These are phyloP conservation scores for Sphagnum fallax DNA, from an alignment of 228 moss, liverwort and hornwort species.

Conservation along the genomic window DNA sequence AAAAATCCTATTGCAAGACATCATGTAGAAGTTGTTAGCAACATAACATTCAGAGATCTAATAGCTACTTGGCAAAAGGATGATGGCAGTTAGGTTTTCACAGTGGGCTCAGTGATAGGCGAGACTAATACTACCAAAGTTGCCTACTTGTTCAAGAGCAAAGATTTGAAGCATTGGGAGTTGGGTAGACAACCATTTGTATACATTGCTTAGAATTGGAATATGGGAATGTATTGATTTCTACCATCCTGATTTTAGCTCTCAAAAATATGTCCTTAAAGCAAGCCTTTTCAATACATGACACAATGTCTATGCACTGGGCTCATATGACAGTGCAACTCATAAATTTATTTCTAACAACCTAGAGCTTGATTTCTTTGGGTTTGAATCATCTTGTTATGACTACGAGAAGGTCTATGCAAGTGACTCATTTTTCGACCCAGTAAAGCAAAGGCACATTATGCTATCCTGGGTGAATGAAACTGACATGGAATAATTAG, in stretches of 20 bases:
- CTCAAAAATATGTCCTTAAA: constrained; percentile 57
- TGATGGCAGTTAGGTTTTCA: constrained; percentile 20
- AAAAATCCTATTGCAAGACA: constrained; percentile 55
- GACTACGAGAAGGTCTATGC: constrained; percentile 68
- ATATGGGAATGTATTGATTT: constrained; percentile 98
- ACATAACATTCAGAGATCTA: constrained; percentile 25
- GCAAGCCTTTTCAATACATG: constrained; percentile 48
- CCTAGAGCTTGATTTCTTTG: constrained; percentile 18
- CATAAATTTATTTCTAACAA: constrained; percentile 38
- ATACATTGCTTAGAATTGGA: constrained; percentile 40
- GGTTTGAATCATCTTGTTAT: constrained; percentile 21
- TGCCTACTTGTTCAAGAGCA: constrained; percentile 58
- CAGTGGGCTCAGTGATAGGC: constrained; percentile 16
- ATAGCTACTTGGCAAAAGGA: constrained; percentile 29
- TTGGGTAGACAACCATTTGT: constrained; percentile 24
- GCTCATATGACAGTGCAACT: constrained; percentile 36
- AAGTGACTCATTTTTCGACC: constrained; percentile 72
- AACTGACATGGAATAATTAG: constrained; percentile 44
- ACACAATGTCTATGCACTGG: constrained; percentile 69
- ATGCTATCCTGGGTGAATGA: constrained; percentile 86
- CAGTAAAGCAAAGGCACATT: constrained; percentile 35
- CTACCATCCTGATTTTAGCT: constrained; percentile 26
- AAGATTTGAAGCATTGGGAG: constrained; percentile 58
- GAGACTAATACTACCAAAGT: constrained; percentile 26
- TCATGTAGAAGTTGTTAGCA: constrained; percentile 17